phyloP scores from a whole-genome alignment of 2,329 filamentous ascomycete species.

The Fonsecaea pugnacius region DNA sequence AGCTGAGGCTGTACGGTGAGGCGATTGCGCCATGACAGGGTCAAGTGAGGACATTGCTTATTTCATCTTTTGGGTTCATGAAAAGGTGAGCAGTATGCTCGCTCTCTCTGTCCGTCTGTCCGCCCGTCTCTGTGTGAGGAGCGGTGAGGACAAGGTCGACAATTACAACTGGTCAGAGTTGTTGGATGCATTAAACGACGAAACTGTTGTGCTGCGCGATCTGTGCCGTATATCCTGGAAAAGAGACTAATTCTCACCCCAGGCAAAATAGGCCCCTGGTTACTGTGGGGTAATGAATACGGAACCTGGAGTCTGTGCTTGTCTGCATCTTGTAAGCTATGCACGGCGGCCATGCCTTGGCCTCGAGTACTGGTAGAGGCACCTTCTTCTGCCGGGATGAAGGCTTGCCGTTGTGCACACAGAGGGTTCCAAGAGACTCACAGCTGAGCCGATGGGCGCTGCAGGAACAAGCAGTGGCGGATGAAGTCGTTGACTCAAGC shows the following conservation, averaged over 20 bases:
- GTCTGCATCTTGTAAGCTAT: too few relatives aligned
- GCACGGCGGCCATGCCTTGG: background rate
- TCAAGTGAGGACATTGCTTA: constrained; percentile 25
- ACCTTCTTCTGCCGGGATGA: background rate
- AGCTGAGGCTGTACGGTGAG: constrained; percentile 20
- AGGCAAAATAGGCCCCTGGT: background rate
- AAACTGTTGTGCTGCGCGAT: background rate
- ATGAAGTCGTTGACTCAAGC: background rate
- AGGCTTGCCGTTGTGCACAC: background rate
- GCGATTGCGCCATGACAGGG: constrained; percentile 35
- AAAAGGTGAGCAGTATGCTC: background rate
- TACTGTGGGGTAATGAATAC: constrained; percentile 10
- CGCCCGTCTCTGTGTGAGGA: background rate
- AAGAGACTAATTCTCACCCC: background rate
- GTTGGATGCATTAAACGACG: background rate
- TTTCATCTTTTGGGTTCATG: constrained; percentile 1
- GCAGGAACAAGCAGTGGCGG: constrained; percentile 13
- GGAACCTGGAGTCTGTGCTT: background rate
- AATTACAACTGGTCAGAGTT: background rate
- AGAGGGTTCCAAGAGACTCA: background rate
- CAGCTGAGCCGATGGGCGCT: background rate
- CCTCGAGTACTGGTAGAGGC: background rate
- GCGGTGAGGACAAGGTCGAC: background rate
- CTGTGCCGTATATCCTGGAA: background rate
- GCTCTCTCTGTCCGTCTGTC: background rate